Evolutionary conservation across 2,329 filamentous ascomycete genomes (phyloP).

Genomic region (Cryphonectria parasitica): DNA sequence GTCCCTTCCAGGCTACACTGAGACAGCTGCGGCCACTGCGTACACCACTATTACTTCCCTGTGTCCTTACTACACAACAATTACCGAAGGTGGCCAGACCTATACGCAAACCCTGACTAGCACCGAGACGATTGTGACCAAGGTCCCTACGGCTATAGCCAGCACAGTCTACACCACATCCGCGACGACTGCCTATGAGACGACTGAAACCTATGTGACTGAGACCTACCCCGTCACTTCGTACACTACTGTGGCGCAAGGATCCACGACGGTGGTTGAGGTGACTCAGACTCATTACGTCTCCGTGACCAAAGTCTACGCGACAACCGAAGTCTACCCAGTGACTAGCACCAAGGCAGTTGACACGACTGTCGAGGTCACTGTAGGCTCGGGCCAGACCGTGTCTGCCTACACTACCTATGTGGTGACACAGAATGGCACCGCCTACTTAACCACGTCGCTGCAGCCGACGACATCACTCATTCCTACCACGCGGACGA

Average conservation of each 20-base stretch:
- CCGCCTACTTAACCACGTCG: conserved; percentile 34
- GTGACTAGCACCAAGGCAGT: conserved; percentile 45
- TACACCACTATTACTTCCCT: conserved; percentile 22
- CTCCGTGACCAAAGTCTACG: conserved; percentile 40
- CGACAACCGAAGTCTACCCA: conserved; percentile 41
- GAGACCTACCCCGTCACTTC: conserved; percentile 45
- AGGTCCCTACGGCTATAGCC: conserved; percentile 24
- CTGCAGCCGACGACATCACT: conserved; percentile 37
- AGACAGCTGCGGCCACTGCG: conserved; percentile 15
- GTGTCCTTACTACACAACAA: conserved; percentile 22
- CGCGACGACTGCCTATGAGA: conserved; percentile 40
- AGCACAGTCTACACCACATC: conserved; percentile 40
- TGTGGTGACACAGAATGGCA: conserved; percentile 38
- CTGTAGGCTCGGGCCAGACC: conserved; percentile 38
- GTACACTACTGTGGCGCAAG: conserved; percentile 48
- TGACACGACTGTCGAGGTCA: conserved; percentile 47
- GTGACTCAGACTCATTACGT: conserved; percentile 48
- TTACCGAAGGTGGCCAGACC: conserved; percentile 25
- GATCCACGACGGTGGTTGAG: conserved; percentile 46
- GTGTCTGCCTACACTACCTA: conserved; percentile 43
- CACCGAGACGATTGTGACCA: conserved; percentile 31
- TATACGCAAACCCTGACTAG: conserved; percentile 30
- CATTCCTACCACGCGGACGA: conserved; percentile 37
- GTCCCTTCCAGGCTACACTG: conserved; percentile 19
- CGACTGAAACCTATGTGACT: conserved; percentile 44